These are phyloP conservation scores for Trichoderma atrobrunneum DNA, from an alignment of 2,329 filamentous ascomycete species.

Conservation along the genomic window DNA sequence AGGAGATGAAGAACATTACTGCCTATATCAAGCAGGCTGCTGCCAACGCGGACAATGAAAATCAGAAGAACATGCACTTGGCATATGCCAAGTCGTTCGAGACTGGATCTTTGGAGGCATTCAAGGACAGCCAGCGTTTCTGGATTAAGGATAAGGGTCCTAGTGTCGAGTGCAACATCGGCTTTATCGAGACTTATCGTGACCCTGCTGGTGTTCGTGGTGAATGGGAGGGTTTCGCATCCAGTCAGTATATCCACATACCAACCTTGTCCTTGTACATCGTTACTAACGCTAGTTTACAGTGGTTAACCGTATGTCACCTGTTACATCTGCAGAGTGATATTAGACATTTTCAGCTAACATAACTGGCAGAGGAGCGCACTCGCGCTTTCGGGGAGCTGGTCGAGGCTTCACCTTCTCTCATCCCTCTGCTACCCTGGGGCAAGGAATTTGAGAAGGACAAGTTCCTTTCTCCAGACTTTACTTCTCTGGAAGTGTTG, in stretches of 20 bases:
- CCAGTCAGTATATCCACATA: slow-evolving; percentile 38
- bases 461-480: slow-evolving; percentile 91
- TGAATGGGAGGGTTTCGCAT: slow-evolving; percentile 84
- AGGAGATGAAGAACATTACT: slow-evolving; percentile 68
- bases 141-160: slow-evolving; percentile 85
- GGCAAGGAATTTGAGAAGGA: slow-evolving; percentile 88
- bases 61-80: slow-evolving; percentile 68
- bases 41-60: slow-evolving; percentile 69
- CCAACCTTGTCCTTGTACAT: not conserved
- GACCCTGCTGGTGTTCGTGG: slow-evolving; percentile 78
- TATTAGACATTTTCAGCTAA: not conserved
- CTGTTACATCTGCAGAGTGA: not conserved
- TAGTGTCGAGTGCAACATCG: slow-evolving; percentile 75
- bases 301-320: slow-evolving; percentile 64
- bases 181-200: slow-evolving; percentile 82
- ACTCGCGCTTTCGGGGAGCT: slow-evolving; percentile 84
- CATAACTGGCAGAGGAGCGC: slow-evolving; percentile 58
- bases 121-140: slow-evolving; percentile 74
- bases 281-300: slow-evolving; percentile 23
- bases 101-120: slow-evolving; percentile 69
- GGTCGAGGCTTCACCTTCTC: slow-evolving; percentile 72
- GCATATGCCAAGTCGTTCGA: slow-evolving; percentile 75
- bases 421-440: slow-evolving; percentile 93
- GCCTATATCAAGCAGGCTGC: slow-evolving; percentile 66
- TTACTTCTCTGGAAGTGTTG: slow-evolving; percentile 89